A percentile compares a stretch with the other conserved stretches of the same genome.
Evolutionary conservation across 179 eudicot genomes (phyloP).

Genomic region (Heliamphora pulchella): DNA sequence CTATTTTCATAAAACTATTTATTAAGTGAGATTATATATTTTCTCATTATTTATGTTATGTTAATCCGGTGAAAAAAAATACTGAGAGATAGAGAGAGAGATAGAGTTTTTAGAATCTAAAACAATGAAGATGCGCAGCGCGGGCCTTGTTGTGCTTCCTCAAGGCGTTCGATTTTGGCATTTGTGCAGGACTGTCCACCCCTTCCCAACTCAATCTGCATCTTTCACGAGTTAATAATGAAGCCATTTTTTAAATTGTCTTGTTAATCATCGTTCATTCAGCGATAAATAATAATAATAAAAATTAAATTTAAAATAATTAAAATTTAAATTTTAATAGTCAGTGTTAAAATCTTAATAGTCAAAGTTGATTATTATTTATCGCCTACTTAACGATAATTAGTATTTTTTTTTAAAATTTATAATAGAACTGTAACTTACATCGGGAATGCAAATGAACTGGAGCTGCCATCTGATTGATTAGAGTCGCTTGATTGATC

Average conservation of each 20-base stretch:
- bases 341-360: too few relatives aligned
- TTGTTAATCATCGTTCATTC: too few relatives aligned
- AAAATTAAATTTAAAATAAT: too few relatives aligned
- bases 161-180: constrained; percentile 36
- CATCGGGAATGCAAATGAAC: constrained; percentile 18
- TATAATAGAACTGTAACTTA: neutral
- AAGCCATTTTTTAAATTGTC: too few relatives aligned
- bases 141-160: constrained; percentile 24
- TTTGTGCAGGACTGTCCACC: constrained; percentile 55
- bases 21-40: too few relatives aligned
- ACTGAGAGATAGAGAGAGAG: constrained; percentile 5
- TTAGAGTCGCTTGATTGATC: constrained; percentile 12
- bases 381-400: too few relatives aligned
- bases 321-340: too few relatives aligned
- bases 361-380: too few relatives aligned
- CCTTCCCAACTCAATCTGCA: constrained; percentile 53
- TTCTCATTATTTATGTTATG: neutral
- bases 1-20: too few relatives aligned
- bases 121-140: constrained; percentile 34
- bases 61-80: neutral
- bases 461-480: constrained; percentile 11
- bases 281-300: too few relatives aligned
- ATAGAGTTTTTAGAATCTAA: neutral
- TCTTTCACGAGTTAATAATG: neutral
- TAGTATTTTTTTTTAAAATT: too few relatives aligned